Evolutionary conservation across 2,329 filamentous ascomycete genomes (phyloP).

Genomic region (Lomentospora prolificans): DNA sequence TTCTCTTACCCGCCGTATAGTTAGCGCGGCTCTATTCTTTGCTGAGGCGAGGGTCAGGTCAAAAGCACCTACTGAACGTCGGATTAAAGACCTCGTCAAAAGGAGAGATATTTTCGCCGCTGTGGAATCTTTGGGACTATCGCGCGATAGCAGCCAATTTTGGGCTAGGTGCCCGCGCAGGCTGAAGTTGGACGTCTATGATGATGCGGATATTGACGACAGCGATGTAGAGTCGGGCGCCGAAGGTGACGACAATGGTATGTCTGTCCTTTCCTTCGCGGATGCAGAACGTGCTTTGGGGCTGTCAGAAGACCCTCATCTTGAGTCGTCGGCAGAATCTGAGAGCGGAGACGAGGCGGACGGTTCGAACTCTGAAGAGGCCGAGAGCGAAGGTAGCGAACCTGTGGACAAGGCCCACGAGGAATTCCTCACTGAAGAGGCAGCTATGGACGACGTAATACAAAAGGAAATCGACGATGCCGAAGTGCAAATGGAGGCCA

Average conservation of each 20-base stretch:
- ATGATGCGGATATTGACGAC: slow-evolving; percentile 18
- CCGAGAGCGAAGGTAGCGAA: background rate
- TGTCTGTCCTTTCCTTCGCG: background rate
- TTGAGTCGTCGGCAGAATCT: background rate
- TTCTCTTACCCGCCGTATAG: slow-evolving; percentile 58
- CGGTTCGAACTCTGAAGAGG: slow-evolving; percentile 15
- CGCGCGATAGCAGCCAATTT: slow-evolving; percentile 25
- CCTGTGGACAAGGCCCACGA: slow-evolving; percentile 8
- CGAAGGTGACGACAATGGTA: background rate
- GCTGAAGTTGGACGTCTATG: slow-evolving; percentile 36
- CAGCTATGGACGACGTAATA: slow-evolving; percentile 10
- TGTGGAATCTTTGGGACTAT: slow-evolving; percentile 34
- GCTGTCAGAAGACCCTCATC: background rate
- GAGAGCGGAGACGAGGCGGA: background rate
- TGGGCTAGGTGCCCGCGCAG: slow-evolving; percentile 41
- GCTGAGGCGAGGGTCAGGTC: slow-evolving; percentile 59
- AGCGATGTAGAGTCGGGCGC: slow-evolving; percentile 10
- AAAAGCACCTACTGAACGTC: slow-evolving; percentile 21
- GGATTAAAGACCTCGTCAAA: slow-evolving; percentile 24
- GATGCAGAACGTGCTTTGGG: background rate
- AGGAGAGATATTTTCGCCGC: slow-evolving; percentile 40
- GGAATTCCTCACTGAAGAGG: slow-evolving; percentile 11
- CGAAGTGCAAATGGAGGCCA: slow-evolving; percentile 27
- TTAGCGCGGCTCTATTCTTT: slow-evolving; percentile 60
- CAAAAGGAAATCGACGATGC: slow-evolving; percentile 16